Conservation (phyloP, 768 basidiomycete species). For the Russula emetica region DNA sequence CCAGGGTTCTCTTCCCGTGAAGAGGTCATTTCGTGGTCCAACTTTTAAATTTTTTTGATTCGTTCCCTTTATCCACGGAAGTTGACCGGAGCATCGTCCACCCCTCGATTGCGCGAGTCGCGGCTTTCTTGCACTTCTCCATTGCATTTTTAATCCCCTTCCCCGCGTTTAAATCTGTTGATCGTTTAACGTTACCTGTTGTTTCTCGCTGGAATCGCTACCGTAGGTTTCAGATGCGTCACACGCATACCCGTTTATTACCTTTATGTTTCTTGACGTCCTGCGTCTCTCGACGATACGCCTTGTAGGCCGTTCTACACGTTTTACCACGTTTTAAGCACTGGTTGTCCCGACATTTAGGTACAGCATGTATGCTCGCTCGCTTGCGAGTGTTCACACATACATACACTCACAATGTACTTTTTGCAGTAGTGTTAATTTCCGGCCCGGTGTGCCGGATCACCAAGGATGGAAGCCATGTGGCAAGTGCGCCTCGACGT, state of each 20-base stretch:
- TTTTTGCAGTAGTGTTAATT: no score
- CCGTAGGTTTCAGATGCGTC: constrained; percentile 6
- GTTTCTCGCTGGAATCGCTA: constrained; percentile 17
- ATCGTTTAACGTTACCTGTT: background rate
- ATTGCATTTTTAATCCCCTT: background rate
- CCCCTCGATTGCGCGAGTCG: constrained; percentile 1
- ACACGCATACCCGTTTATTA: constrained; percentile 19
- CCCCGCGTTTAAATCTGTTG: background rate
- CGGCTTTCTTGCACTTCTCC: background rate
- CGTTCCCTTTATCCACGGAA: background rate
- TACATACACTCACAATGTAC: background rate
- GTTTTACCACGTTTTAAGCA: background rate
- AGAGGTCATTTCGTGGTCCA: constrained; percentile 66
- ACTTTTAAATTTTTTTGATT: constrained; percentile 39
- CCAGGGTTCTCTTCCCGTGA: constrained; percentile 40
- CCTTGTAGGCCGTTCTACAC: constrained; percentile 7
- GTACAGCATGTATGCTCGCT: constrained; percentile 2
- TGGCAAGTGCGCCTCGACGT: background rate
- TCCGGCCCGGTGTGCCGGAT: background rate
- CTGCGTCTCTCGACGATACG: constrained; percentile 23
- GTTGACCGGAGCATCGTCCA: background rate
- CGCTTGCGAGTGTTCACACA: constrained; percentile 12
- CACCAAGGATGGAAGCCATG: no score
- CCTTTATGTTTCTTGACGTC: background rate
- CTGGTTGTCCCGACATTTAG: constrained; percentile 9